Evolutionary conservation across 148 eudicot species (phyloP), one percentile per base, ranked within the genome.

Genomic region (Agrostemma githago): DNA sequence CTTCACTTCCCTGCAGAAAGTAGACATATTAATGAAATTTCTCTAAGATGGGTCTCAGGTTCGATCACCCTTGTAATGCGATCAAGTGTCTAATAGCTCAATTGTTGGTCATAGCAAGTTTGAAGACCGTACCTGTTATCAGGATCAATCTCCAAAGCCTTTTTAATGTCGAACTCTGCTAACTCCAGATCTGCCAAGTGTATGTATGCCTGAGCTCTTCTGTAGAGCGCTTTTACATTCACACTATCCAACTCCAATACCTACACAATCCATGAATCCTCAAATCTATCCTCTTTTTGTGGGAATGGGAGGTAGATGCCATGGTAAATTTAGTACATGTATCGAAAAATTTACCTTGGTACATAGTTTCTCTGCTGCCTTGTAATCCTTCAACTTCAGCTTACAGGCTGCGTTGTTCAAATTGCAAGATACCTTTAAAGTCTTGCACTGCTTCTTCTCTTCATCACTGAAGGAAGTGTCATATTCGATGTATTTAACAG

Each of bases 211-310:
- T 92, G 99, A 14, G 97, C 97, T 72, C 97, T 86, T 81, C 99
- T 86, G 75, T 92, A 96, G 12, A 96, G 91, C 2, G 99, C 99
- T 82, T 96, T 96, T 66, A 96, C 97, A 82, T 96, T 96, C 57
- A 70, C 83, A 74, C 97, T 83, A 37, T 96, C 96, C 42, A 82
- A 42, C 66, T 90, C 99, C 81, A 96, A 76, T 48, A 96, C 99
- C 99, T 95, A 81, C 44, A 77, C 1, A 37, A 26, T 26, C 1
- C 34, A 26, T 26, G 34, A 26, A 8, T 21, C 73, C 40, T n/a
- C n/a, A n/a, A n/a, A n/a, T n/a, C n/a, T n/a, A n/a, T n/a, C n/a
- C n/a, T n/a, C n/a, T n/a, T 39, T 39, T 65, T 65, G 20, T 61
- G 38, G 39, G 38, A 14, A 17, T 4, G 65, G 26, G 20, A 16